These are phyloP conservation scores for Sporothrix globosa DNA, from an alignment of 2,329 filamentous ascomycete species.

Conservation along the genomic window DNA sequence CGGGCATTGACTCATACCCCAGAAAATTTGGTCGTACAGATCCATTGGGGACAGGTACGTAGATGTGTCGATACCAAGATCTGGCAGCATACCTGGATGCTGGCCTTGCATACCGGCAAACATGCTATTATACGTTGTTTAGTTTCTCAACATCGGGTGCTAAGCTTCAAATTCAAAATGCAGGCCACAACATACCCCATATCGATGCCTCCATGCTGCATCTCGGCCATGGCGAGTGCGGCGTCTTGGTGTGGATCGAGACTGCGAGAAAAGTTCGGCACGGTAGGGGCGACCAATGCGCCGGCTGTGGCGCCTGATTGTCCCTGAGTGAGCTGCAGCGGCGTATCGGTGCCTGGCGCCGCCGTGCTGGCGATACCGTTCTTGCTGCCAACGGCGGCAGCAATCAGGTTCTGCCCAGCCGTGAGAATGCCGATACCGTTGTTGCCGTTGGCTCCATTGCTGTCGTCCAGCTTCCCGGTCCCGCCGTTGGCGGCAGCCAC, in stretches of 20 bases:
- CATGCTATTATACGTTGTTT: slow-evolving; percentile 23
- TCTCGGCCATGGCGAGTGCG: slow-evolving; percentile 65
- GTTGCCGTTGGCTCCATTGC: slow-evolving; percentile 35
- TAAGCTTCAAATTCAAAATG: not conserved
- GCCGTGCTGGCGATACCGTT: not conserved
- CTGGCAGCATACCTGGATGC: slow-evolving; percentile 46
- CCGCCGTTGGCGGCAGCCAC: slow-evolving; percentile 9
- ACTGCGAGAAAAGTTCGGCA: slow-evolving; percentile 31
- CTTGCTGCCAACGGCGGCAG: slow-evolving; percentile 12
- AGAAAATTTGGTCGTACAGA: slow-evolving; percentile 69
- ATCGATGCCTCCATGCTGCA: slow-evolving; percentile 58
- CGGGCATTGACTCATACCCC: slow-evolving; percentile 49
- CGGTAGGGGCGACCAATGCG: not conserved
- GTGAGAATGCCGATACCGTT: not conserved
- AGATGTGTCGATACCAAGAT: slow-evolving; percentile 57
- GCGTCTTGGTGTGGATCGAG: slow-evolving; percentile 63
- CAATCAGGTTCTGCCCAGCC: slow-evolving; percentile 3
- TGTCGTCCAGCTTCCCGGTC: slow-evolving; percentile 51
- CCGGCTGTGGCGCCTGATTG: slow-evolving; percentile 34
- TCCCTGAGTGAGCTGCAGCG: slow-evolving; percentile 43
- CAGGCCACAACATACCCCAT: slow-evolving; percentile 29
- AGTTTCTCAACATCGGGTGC: not conserved
- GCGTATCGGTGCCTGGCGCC: slow-evolving; percentile 49
- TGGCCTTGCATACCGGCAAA: slow-evolving; percentile 45
- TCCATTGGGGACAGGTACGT: slow-evolving; percentile 69